Conservation (phyloP, 2,329 filamentous ascomycete species). For the Penicillium sp. region DNA sequence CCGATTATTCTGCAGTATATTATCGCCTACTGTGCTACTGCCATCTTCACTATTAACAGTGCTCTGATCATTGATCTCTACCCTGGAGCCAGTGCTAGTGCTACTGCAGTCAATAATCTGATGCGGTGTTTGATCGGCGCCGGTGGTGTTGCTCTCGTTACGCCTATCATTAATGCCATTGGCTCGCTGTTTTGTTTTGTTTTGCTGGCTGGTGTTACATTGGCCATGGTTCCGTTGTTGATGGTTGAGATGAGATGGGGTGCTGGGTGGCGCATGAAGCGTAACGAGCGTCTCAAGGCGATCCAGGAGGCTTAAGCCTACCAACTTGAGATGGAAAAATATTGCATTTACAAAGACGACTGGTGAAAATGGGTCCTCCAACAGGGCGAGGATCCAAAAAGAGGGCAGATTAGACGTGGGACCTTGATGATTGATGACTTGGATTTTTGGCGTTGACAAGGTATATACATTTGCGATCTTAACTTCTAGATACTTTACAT, state of each 20-base stretch:
- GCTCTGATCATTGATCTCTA: slow-evolving; percentile 42
- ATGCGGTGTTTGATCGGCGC: slow-evolving; percentile 40
- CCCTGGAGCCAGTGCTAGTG: slow-evolving; percentile 34
- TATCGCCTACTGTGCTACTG: slow-evolving; percentile 36
- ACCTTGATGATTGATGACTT: slow-evolving; percentile 2
- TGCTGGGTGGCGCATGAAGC: slow-evolving; percentile 28
- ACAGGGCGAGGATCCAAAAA: neutral
- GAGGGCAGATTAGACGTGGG: neutral
- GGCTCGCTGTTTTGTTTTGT: slow-evolving; percentile 30
- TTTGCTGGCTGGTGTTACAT: slow-evolving; percentile 29
- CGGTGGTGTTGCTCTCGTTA: slow-evolving; percentile 32
- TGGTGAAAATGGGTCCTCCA: neutral
- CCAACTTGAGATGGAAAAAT: neutral
- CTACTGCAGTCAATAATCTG: slow-evolving; percentile 39
- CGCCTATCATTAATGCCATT: slow-evolving; percentile 34
- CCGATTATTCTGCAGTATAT: slow-evolving; percentile 42
- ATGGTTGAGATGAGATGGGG: slow-evolving; percentile 28
- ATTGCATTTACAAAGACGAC: neutral
- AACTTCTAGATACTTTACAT: neutral
- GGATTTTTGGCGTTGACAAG: neutral
- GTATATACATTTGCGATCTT: neutral
- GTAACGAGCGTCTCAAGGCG: slow-evolving; percentile 16
- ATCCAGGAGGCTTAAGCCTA: neutral
- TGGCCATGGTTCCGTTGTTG: slow-evolving; percentile 26
- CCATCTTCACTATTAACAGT: slow-evolving; percentile 37